Evolutionary conservation across 1,284 basidiomycete species (phyloP), one percentile per base, ranked within the genome.

Genomic region (Apiotrichum mycotoxinovorans): DNA sequence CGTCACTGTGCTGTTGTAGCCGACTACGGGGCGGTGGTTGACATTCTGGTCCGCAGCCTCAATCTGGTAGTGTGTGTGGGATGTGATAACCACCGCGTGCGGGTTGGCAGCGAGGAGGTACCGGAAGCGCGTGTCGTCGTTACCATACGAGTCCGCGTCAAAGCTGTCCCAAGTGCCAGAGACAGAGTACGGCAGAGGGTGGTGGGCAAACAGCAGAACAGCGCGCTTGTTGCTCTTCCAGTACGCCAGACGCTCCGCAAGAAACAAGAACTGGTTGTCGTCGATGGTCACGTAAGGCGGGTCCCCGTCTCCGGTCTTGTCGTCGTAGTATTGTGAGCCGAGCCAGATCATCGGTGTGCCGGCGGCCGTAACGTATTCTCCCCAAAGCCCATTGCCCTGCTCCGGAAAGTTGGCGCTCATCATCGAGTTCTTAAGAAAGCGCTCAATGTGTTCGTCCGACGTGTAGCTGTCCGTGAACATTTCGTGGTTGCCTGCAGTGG

Each of bases 61-160:
- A 18, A 53, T 46, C 43, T 53, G 43, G 30, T 30, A 53, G 34
- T 53, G 52, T 7, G 52, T 53, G 43, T 53, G 52, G 7, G 33
- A 35, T 12, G 43, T 46, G 25, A 53, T 27, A n/a, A 53, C 25
- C 4, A 53, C 9, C 8, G 52, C 52, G 52, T 53, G 52, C 26
- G 52, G 52, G 44, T 53, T 53, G 9, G 52, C 34, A 2, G 43
- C 52, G 14, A 53, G 44, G 14, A 53, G 52, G 12, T 38, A 45
- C 33, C 42, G 52, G 8, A 53, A 26, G 25, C 52, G 52, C 10
- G 25, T 38, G 43, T 35, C 33, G 18, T 53, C 52, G n/a, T 40
- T 34, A 11, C 50, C 50, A 27, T 26, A 53, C 23, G 23, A 27
- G 23, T 23, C 22, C 35, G 20, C 20, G 25, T 44, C 33, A 26